Evolutionary conservation across 192 early-diverging fungal genomes (phyloP), one percentile per base, ranked within the genome.

Genomic region (Kappamyces sp.): DNA sequence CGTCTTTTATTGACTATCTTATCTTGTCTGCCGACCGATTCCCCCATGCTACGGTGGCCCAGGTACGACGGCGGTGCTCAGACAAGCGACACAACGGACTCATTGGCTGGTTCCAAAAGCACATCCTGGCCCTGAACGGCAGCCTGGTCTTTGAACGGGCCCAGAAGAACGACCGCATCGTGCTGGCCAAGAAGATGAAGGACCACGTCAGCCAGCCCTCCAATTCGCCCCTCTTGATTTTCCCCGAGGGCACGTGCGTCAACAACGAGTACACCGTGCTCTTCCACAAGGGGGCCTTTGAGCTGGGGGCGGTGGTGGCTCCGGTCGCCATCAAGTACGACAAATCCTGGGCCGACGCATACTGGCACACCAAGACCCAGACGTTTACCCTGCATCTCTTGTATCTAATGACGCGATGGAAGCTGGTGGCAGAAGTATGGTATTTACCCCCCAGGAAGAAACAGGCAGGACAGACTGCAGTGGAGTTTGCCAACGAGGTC

Each of bases 351-450:
- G 75, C 73, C 10, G 78, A 80, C 51, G 75, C 78, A 6, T 80
- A 80, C 60, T 80, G 78, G 78, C 71, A 73, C 63, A 67, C 63
- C 58, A 76, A 71, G 55, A 72, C 71, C 0, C 78, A 80, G 55
- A 66, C 74, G 1, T 80, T 80, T 58, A 66, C 71, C 6, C 58
- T 60, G 13, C 78, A 80, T 60, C 51, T 80, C 35, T 51, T 80
- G n/a, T 80, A 80, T 65, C 71, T 80, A 12, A 80, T 80, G 78
- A 77, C 78, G 41, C 67, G 78, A 13, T 80, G 78, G 78, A 72
- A 62, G 7, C 62, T 80, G 5, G 75, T 73, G 3, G 78, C 78
- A 3, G 78, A 80, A 39, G 78, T 80, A 0, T 74, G 71, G 68
- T 80, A 74, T 55, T 62, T 80, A 37, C 70, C 70, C 3, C 75